These are phyloP conservation scores for Spiraea crenata DNA, from an alignment of 331 rosid genomes.

Conservation along the genomic window DNA sequence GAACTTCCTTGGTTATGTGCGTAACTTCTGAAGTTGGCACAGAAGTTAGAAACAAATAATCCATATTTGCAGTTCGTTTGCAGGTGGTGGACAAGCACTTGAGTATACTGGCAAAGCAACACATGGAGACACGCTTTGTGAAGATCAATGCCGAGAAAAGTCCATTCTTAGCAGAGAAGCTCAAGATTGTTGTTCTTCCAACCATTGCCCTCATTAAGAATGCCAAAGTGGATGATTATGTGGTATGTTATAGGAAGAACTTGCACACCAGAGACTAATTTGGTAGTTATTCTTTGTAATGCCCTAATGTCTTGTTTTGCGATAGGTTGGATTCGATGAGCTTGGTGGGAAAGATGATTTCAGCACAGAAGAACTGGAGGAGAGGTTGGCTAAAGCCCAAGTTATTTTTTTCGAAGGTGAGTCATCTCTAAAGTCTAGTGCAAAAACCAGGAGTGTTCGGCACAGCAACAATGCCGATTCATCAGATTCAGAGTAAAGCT, in stretches of 20 bases:
- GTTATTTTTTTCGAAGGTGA: conserved; percentile 83
- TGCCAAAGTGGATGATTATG: conserved; percentile 95
- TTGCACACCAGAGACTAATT: neutral
- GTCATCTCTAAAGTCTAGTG: conserved; percentile 58
- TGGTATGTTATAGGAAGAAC: conserved; percentile 52
- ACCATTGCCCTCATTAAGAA: conserved; percentile 92
- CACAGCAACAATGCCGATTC: conserved; percentile 61
- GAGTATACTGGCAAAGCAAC: conserved; percentile 78
- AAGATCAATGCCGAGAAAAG: conserved; percentile 90
- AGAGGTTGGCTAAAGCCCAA: conserved; percentile 90
- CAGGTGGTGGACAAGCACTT: conserved; percentile 93
- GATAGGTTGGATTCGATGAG: conserved; percentile 92
- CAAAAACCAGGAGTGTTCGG: conserved; percentile 58
- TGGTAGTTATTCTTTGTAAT: neutral
- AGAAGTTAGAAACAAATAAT: conserved; percentile 18
- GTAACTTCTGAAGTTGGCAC: neutral
- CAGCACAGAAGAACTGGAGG: conserved; percentile 94
- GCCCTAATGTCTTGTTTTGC: neutral
- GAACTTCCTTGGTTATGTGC: no score
- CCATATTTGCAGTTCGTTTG: conserved; percentile 28
- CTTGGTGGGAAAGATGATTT: conserved; percentile 93
- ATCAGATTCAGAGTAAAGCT: conserved; percentile 67
- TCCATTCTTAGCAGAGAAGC: conserved; percentile 89
- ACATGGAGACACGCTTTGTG: conserved; percentile 80
- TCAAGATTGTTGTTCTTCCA: conserved; percentile 91